phyloP scores from a whole-genome alignment of 176 grass and related monocot genomes.

The Paspalum notatum region DNA sequence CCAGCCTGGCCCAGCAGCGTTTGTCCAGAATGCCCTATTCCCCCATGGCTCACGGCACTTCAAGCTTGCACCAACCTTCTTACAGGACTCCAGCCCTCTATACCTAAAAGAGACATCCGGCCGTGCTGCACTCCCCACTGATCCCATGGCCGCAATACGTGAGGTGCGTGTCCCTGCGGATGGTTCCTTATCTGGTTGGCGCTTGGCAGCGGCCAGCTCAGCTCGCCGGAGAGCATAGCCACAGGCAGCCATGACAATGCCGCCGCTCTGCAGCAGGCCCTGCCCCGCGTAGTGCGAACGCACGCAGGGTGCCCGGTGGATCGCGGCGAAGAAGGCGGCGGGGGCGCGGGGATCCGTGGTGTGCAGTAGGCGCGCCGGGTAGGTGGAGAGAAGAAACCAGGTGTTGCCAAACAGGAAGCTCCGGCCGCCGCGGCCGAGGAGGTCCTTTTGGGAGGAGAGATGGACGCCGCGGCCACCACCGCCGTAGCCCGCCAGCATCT shows the following conservation, averaged over 20 bases:
- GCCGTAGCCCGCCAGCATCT: slow-evolving; percentile 51
- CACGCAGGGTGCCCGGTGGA: slow-evolving; percentile 46
- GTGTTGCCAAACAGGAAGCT: slow-evolving; percentile 84
- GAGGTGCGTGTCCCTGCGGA: slow-evolving; percentile 6
- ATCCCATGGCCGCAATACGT: slow-evolving; percentile 14
- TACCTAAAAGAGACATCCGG: slow-evolving; percentile 59
- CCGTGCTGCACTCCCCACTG: slow-evolving; percentile 6
- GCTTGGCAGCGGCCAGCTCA: slow-evolving; percentile 46
- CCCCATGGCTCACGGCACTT: slow-evolving; percentile 51
- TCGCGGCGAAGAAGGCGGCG: slow-evolving; percentile 44
- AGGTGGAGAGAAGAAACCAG: slow-evolving; percentile 72
- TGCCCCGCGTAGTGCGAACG: slow-evolving; percentile 53
- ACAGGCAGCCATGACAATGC: slow-evolving; percentile 60
- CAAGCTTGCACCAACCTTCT: slow-evolving; percentile 54
- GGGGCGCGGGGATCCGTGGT: slow-evolving; percentile 54
- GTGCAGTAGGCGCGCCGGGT: slow-evolving; percentile 56
- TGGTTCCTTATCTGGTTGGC: slow-evolving; percentile 41
- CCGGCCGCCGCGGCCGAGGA: slow-evolving; percentile 43
- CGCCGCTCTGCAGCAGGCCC: slow-evolving; percentile 57
- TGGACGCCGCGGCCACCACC: slow-evolving; percentile 28
- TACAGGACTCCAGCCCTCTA: slow-evolving; percentile 58
- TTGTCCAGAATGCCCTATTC: slow-evolving; percentile 59
- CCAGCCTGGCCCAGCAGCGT: slow-evolving; percentile 29
- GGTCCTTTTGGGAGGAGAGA: slow-evolving; percentile 57
- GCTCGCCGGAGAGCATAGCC: slow-evolving; percentile 48